Evolutionary conservation across 371 early-diverging fungal species (phyloP), one percentile per base, ranked within the genome.

Genomic region (Apophysomyces ossiformis): DNA sequence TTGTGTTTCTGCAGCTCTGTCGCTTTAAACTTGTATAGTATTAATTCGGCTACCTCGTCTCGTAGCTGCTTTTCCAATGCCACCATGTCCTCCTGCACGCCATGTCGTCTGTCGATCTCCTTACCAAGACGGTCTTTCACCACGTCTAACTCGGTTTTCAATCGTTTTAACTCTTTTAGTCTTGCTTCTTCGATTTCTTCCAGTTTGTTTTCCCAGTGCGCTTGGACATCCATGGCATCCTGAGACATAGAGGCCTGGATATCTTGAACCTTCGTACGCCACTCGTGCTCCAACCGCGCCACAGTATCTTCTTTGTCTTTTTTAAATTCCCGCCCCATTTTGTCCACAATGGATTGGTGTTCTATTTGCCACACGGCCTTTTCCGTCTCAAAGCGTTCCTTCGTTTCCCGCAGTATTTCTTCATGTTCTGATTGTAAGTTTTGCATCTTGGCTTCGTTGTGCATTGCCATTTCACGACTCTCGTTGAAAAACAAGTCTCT

Each of bases 221-320:
- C 37, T 45, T 74, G 74, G 1, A 69, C 64, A 15, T 68, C 62
- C 21, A 45, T 47, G 0, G 74, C 50, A 45, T 77, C 77, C 21
- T 71, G 64, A 5, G 77, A 77, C 77, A 77, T 72, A 41, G 72
- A 68, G 0, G 77, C 70, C 26, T 66, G 46, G 5, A 72, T 39
- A 57, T 77, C 77, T 6, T 68, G 64, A 4, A 56, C 21, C 41
- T 69, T 71, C 11, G 64, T 67, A 21, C 61, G 68, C 75, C 75
- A 74, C 57, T 68, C 69, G 13, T 39, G 63, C 4, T 64, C 64
- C 35, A 69, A 15, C 32, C 61, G 61, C 11, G 66, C 26, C n/a
- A 69, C 36, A 1, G 65, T 58, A 1, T 74, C 66, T 37, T 74
- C 66, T 15, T 70, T 67, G 9, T 66, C 72, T 38, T 61, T 38